Conservation (phyloP, 805 yeast genomes). For the Kockiozyma suomiensis region DNA sequence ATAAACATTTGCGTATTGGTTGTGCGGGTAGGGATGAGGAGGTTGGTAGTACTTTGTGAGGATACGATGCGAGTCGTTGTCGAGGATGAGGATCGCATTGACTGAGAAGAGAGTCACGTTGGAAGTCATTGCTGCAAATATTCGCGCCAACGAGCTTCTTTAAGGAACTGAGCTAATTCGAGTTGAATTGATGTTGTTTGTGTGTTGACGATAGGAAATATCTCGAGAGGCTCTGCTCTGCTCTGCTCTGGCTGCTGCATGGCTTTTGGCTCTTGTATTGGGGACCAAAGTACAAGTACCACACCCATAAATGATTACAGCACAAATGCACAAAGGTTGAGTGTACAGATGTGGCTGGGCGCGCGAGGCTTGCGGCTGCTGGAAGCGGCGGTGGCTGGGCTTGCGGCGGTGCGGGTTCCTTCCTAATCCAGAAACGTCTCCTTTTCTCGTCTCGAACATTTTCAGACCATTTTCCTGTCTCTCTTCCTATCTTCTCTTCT, state of each 20-base stretch:
- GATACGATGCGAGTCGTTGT: slow-evolving; percentile 75
- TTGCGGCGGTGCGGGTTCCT: background rate
- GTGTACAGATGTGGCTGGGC: slow-evolving; percentile 1
- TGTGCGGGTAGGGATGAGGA: slow-evolving; percentile 50
- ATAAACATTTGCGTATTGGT: slow-evolving; percentile 41
- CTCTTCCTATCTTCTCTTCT: background rate
- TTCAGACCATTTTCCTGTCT: background rate
- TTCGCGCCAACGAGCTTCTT: no score
- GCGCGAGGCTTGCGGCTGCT: background rate
- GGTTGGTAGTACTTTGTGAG: slow-evolving; percentile 82
- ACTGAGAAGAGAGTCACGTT: slow-evolving; percentile 66
- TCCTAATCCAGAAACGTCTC: background rate
- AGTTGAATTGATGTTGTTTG: no score
- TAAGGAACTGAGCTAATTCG: no score
- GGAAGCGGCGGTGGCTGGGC: slow-evolving; percentile 14
- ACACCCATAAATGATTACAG: background rate
- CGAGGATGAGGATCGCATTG: slow-evolving; percentile 77
- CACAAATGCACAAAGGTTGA: background rate
- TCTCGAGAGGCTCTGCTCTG: background rate
- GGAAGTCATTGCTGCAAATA: slow-evolving; percentile 14
- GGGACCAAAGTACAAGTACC: background rate
- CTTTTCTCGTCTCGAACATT: no score
- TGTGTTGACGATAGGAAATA: background rate
- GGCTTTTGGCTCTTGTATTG: background rate
- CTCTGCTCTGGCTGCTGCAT: background rate